phyloP scores from a whole-genome alignment of 768 basidiomycete species.

The Boletus speciosus region DNA sequence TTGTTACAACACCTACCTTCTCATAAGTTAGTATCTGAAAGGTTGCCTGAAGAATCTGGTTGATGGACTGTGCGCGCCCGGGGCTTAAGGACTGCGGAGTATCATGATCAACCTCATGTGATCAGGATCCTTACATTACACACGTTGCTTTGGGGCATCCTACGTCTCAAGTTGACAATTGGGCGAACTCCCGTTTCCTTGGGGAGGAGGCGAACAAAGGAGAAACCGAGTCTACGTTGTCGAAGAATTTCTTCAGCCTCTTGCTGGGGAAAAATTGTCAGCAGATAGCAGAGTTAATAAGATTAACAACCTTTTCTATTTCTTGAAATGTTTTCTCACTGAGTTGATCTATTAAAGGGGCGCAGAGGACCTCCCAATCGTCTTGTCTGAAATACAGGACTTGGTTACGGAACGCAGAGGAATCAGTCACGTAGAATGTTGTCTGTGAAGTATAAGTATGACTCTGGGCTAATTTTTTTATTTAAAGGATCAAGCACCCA shows the following conservation, averaged over 20 bases:
- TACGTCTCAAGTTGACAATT: conserved; percentile 82
- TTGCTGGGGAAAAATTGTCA: conserved; percentile 36
- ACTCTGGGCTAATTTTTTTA: not conserved
- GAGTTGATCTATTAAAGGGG: conserved; percentile 77
- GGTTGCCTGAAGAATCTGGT: conserved; percentile 77
- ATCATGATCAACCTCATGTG: not conserved
- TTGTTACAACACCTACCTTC: conserved; percentile 47
- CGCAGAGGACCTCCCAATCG: conserved; percentile 84
- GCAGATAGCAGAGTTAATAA: not conserved
- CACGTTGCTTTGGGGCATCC: conserved; percentile 40
- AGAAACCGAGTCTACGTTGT: conserved; percentile 76
- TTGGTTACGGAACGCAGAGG: conserved; percentile 76
- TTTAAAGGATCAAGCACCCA: conserved; percentile 22
- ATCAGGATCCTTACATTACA: conserved; percentile 2
- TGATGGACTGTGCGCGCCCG: conserved; percentile 62
- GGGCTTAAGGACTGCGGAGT: conserved; percentile 30
- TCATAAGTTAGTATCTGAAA: conserved; percentile 89
- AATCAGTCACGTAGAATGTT: conserved; percentile 92
- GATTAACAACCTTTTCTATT: conserved; percentile 55
- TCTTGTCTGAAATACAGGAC: conserved; percentile 92
- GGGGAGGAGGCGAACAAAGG: conserved; percentile 84
- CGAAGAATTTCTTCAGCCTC: conserved; percentile 65
- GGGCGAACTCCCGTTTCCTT: conserved; percentile 95
- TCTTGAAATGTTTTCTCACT: conserved; percentile 65
- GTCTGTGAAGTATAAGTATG: conserved; percentile 47